Evolutionary conservation across 208 protist species (phyloP).

Genomic region (Sergeia podlipaevii): DNA sequence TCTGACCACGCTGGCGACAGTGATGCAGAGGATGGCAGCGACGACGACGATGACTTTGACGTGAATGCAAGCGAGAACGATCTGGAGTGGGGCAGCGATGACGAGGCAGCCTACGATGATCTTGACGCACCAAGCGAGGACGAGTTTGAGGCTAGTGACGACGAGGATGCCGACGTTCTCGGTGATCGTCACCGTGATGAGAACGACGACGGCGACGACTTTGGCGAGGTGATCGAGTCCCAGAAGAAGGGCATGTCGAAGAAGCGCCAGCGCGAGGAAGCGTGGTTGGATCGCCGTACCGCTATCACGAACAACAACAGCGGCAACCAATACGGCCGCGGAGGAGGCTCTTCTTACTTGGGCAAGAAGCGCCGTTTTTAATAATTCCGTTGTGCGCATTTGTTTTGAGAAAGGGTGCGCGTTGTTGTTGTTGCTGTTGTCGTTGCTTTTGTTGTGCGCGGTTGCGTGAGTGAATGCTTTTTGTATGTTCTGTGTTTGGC

Average conservation of each 20-base stretch:
- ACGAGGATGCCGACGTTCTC: constrained; percentile 36
- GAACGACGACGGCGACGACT: constrained; percentile 75
- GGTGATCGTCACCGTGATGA: constrained; percentile 19
- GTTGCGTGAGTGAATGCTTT: too few species aligned
- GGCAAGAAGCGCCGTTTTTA: constrained; percentile 20
- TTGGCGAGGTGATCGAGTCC: constrained; percentile 71
- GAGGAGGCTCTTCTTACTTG: constrained; percentile 14
- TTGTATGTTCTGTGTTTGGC: too few species aligned
- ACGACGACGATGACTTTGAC: constrained; percentile 33
- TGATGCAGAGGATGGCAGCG: constrained; percentile 6
- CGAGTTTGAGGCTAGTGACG: constrained; percentile 6
- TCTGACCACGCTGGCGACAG: constrained; percentile 4
- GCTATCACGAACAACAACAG: constrained; percentile 4
- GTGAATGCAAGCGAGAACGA: constrained; percentile 39
- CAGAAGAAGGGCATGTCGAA: constrained; percentile 53
- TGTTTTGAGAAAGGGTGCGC: too few species aligned
- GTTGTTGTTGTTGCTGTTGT: constrained; percentile 4
- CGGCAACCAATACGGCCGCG: constrained; percentile 1
- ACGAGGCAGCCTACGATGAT: constrained; percentile 47
- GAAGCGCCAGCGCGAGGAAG: constrained; percentile 67
- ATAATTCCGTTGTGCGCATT: not conserved
- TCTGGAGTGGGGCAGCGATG: constrained; percentile 71
- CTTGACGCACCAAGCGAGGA: constrained; percentile 25
- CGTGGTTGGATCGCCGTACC: constrained; percentile 61
- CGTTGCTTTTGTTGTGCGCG: constrained; percentile 8